Evolutionary conservation across 345 rosid species (phyloP).

Genomic region (Physaria fendleri): DNA sequence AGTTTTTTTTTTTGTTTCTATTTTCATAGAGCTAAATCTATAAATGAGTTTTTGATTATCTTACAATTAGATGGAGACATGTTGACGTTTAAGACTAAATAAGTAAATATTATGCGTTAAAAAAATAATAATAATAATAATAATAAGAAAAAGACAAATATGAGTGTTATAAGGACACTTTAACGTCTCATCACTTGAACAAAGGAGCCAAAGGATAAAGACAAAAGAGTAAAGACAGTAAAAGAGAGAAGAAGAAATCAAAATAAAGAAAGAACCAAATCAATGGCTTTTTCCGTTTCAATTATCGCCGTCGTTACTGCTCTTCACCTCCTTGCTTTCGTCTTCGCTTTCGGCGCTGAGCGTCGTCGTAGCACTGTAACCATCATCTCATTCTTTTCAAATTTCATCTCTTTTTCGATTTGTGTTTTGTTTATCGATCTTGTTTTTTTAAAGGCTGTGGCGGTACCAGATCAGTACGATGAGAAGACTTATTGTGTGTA

Average conservation of each 20-base stretch:
- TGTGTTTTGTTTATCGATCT: neutral
- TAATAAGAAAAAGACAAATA: neutral
- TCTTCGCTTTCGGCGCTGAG: constrained; percentile 91
- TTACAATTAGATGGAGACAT: too few relatives aligned
- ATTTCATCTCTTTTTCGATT: neutral
- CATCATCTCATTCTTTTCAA: constrained; percentile 1
- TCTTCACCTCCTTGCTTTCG: constrained; percentile 87
- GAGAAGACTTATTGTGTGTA: constrained; percentile 66
- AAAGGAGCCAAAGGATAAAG: constrained; percentile 3
- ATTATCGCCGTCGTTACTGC: constrained; percentile 46
- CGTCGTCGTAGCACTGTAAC: constrained; percentile 87
- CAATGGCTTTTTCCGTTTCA: constrained; percentile 68
- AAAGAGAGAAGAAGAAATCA: neutral
- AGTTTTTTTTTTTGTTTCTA: too few relatives aligned
- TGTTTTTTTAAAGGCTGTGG: constrained; percentile 40
- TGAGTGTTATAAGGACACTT: constrained; percentile 4
- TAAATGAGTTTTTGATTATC: too few relatives aligned
- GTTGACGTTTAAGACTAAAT: too few relatives aligned
- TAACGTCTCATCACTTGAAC: constrained; percentile 11
- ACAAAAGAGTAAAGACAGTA: neutral
- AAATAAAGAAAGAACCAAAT: neutral
- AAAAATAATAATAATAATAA: too few relatives aligned
- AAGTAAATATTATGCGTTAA: too few relatives aligned
- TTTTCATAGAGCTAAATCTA: too few relatives aligned
- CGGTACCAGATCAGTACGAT: constrained; percentile 69